Evolutionary conservation across 176 grass and related monocot species (phyloP), one percentile per base, ranked within the genome.

Genomic region (Musa troglodytarum): DNA sequence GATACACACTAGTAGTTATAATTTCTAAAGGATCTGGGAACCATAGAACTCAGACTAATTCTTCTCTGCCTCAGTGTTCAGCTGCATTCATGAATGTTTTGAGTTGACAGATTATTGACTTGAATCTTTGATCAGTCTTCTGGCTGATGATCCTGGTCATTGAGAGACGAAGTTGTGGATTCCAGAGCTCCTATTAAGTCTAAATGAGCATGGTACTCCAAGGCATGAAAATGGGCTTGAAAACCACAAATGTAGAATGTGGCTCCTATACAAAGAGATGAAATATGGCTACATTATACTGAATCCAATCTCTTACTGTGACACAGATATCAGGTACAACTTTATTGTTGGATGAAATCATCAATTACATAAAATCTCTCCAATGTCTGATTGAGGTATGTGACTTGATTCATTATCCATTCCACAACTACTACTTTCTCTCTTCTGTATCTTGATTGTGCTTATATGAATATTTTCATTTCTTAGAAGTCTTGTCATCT

Each of bases 301-400:
- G 8, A 7, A 1, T 50, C n/a, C 57, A 61, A 61, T 61, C 17
- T 25, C 15, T 56, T 43, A 43, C 34, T 22, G 12, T 54, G 64
- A 11, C 25, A 54, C 54, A 96, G 93, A 91, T 96, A 81, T 92
- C 89, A 16, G 89, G 93, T 74, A 96, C 89, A 11, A 83, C 93
- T 52, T 52, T 92, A 62, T 87, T 96, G 79, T 69, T 96, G 66
- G 93, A 96, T 81, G 93, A 96, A 86, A 96, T 96, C 74, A 96
- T 96, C 70, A 96, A 90, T 65, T 89, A 96, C 83, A 89, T 96
- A 74, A 89, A 92, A 26, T 96, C 85, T 51, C 93, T 96, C 25
- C 93, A 96, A 77, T 82, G 93, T 11, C 87, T 90, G 81, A 87
- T 96, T 19, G 87, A 96, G 93, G 93, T 92, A 92, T 53, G 49